Conservation (phyloP, 2,329 filamentous ascomycete species). For the Fusarium nematophilum region DNA sequence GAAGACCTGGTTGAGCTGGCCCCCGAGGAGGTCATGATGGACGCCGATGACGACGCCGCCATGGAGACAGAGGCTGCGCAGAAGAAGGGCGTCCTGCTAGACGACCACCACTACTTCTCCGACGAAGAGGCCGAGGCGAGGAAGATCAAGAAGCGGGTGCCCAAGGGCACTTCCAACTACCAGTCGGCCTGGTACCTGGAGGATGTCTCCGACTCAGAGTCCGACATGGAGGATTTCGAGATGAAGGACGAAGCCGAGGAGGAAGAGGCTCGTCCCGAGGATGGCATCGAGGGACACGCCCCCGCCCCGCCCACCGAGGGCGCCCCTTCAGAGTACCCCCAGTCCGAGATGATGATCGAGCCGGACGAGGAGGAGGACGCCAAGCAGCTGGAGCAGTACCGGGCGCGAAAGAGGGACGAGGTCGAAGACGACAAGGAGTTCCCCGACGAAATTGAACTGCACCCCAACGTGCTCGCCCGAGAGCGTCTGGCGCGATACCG, state of each 20-base stretch:
- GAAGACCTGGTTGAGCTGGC: slow-evolving; percentile 87
- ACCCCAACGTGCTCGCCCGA: slow-evolving; percentile 84
- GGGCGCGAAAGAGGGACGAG: slow-evolving; percentile 80
- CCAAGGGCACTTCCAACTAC: slow-evolving; percentile 92
- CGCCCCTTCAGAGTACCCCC: slow-evolving; percentile 88
- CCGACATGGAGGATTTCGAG: slow-evolving; percentile 79
- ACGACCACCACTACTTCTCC: slow-evolving; percentile 98
- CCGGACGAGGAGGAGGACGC: slow-evolving; percentile 85
- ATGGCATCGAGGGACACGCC: slow-evolving; percentile 80
- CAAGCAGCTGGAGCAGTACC: slow-evolving; percentile 83
- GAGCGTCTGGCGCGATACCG: slow-evolving; percentile 89
- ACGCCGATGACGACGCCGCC: slow-evolving; percentile 62
- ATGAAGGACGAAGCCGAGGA: slow-evolving; percentile 68
- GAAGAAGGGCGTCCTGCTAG: slow-evolving; percentile 89
- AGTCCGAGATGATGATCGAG: slow-evolving; percentile 90
- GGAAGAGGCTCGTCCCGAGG: slow-evolving; percentile 76
- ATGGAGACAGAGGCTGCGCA: slow-evolving; percentile 53
- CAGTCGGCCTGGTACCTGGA: slow-evolving; percentile 94
- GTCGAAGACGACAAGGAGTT: slow-evolving; percentile 93
- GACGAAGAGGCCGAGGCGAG: slow-evolving; percentile 70
- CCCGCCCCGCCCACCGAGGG: slow-evolving; percentile 78
- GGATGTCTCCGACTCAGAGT: slow-evolving; percentile 85
- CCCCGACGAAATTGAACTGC: slow-evolving; percentile 95
- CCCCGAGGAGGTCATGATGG: slow-evolving; percentile 86
- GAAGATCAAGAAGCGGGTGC: slow-evolving; percentile 77